phyloP scores from a whole-genome alignment of 2,329 filamentous ascomycete genomes.

The Phyllosticta citrichinensis region DNA sequence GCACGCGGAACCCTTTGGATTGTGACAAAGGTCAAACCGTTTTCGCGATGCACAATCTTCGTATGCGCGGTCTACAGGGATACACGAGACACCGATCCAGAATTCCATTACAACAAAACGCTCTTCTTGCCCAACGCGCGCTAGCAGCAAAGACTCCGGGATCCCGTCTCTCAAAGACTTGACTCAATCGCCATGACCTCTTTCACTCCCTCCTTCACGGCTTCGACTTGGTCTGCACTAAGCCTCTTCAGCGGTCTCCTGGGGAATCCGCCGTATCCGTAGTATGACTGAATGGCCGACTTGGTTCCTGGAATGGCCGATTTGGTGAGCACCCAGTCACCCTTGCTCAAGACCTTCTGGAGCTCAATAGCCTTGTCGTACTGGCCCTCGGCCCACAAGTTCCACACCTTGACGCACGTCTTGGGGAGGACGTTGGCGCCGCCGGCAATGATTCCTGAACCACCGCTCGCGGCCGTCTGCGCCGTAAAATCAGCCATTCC shows the following conservation, averaged over 20 bases:
- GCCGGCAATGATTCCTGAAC: conserved; percentile 76
- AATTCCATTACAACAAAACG: neutral
- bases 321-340: conserved; percentile 77
- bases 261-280: conserved; percentile 70
- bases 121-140: neutral
- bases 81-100: neutral
- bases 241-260: conserved; percentile 62
- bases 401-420: conserved; percentile 67
- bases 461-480: conserved; percentile 69
- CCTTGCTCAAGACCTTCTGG: conserved; percentile 67
- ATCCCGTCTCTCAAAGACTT: conserved; percentile 21
- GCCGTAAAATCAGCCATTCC: conserved; percentile 82
- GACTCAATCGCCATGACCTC: conserved; percentile 59
- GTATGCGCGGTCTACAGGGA: neutral
- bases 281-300: conserved; percentile 68
- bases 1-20: conserved; percentile 7
- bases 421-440: conserved; percentile 80
- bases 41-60: neutral
- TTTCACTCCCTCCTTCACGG: conserved; percentile 30
- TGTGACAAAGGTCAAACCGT: neutral
- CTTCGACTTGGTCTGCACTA: conserved; percentile 43
- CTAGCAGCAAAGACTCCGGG: neutral
- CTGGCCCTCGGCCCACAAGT: conserved; percentile 63
- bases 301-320: conserved; percentile 80
- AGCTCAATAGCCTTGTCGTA: conserved; percentile 63